Conservation (phyloP, 805 yeast genomes). For the Teunomyces funiuensis region DNA sequence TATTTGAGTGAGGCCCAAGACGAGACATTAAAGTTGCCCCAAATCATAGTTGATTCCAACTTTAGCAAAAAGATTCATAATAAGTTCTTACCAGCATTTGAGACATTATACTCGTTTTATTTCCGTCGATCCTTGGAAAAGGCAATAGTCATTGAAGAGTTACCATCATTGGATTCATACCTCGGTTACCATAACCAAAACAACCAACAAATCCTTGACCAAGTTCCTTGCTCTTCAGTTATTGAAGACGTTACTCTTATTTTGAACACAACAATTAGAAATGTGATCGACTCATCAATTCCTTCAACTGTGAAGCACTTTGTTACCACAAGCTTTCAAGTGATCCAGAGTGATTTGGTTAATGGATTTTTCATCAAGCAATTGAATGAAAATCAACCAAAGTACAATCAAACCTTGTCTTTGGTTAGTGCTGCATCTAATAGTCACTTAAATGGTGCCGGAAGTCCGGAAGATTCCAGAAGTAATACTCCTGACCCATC, state of each 20-base stretch:
- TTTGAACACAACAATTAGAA: conserved; percentile 63
- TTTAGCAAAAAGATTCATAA: conserved; percentile 55
- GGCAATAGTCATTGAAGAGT: conserved; percentile 74
- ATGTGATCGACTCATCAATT: conserved; percentile 73
- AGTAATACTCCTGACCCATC: conserved; percentile 27
- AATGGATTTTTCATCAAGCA: conserved; percentile 45
- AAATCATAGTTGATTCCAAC: conserved; percentile 51
- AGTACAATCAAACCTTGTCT: conserved; percentile 35
- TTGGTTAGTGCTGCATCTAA: conserved; percentile 13
- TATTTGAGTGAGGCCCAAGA: conserved; percentile 41
- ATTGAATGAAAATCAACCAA: conserved; percentile 40
- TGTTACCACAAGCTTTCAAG: conserved; percentile 53
- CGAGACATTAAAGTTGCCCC: conserved; percentile 43
- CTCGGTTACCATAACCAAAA: background rate
- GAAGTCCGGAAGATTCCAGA: conserved; percentile 26
- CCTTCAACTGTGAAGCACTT: conserved; percentile 52
- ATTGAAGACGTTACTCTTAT: conserved; percentile 83
- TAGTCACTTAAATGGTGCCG: conserved; percentile 11
- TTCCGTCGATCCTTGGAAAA: conserved; percentile 78
- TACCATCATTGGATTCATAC: conserved; percentile 8
- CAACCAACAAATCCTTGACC: conserved; percentile 29
- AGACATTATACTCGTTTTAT: conserved; percentile 61
- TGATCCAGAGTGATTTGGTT: conserved; percentile 63
- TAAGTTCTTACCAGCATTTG: conserved; percentile 61
- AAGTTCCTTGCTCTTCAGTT: conserved; percentile 74